Base-by-base conservation (phyloP, 2,329 filamentous ascomycete genomes). In the Canariomyces notabilis region DNA sequence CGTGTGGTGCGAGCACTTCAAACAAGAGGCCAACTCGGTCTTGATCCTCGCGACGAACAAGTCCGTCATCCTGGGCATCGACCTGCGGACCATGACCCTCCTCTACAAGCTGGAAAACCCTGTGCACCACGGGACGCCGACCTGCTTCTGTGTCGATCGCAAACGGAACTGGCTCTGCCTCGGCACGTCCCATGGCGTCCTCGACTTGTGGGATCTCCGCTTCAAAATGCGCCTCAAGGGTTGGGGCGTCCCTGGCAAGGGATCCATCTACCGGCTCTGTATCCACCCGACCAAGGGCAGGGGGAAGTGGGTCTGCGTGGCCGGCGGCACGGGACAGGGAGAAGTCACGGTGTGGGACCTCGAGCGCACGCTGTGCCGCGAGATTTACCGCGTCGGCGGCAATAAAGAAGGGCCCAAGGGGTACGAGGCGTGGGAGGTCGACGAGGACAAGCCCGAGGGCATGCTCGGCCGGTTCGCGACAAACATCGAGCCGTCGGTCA, bases 311-410 rank as follows among this genome's bases (percentile, higher is more conserved):
- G 79, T 97, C 1, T 94, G 89, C 62, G 85, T 96, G 7, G 85
- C 89, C 2, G 90, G 91, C 14, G 90, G 91, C 7, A 94, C 87
- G 6, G 86, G 82, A 4, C 82, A 87, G 51, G 89, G 89, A 14
- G 93, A 98, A 62, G 80, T 98, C 23, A 94, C 89, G 0, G 86
- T 95, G 1, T 98, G 93, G 93, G 93, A 97, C 60, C 74, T 97
- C 14, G 91, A 97, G 62, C 94, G 91, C 67, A 81, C 83, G 6
- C 77, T 86, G 37, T 98, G 93, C 60, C 80, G 88, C 49, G 90
- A 97, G 63, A 83, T 96, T 1, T 95, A 95, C 63, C 83, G 89
- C 68, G 85, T 63, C 63, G 77, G 81, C 2, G 78, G 79, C 20
- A 73, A 70, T 42, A 77, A 80, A 66, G 76, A 85, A 48, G 70